Base-by-base conservation (phyloP, 345 rosid species). In the Aquilaria malaccensis region DNA sequence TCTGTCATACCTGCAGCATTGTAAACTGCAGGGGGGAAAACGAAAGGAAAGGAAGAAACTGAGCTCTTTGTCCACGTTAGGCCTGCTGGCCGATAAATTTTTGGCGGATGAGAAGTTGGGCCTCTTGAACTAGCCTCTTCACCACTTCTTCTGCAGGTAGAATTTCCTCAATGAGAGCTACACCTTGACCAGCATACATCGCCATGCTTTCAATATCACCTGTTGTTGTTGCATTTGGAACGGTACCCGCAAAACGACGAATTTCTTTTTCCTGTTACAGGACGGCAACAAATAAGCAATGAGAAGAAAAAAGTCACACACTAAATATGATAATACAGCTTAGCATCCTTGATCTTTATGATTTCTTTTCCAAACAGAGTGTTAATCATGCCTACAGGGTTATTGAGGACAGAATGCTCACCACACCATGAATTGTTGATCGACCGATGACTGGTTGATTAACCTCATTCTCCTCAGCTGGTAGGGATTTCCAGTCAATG, bases 141-240 rank as follows among this genome's bases (percentile, higher is more conserved):
- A 91, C 76, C 55, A 91, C 86, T 68, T 81, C 82, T 54, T 72
- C 70, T 6, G 98, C 98, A 22, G 91, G 88, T 14, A 84, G 70
- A 79, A 91, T 86, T 72, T 91, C 92, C 58, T 85, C 75, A 62
- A 86, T 77, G 46, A 91, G 83, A 15, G 89, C 94, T 13, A 86
- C 92, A 33, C 98, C 81, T 83, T 88, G 66, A 29, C 98, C 95
- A 2, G 95, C 96, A 55, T 86, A 91, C 98, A 91, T 83, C 0
- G 75, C 95, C 98, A 88, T 91, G 76, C 88, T 91, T 70, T 88
- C 89, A 22, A 84, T 86, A 61, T 88, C 95, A 3, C 96, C 98
- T 0, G 87, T 79, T 4, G 96, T 70, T 3, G 79, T 70, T 50
- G 22, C 61, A 72, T 91, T 91, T 0, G 98, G 98, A 61, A 84